Conservation (phyloP, 1,284 basidiomycete species). For the Ganoderma multipileum region DNA sequence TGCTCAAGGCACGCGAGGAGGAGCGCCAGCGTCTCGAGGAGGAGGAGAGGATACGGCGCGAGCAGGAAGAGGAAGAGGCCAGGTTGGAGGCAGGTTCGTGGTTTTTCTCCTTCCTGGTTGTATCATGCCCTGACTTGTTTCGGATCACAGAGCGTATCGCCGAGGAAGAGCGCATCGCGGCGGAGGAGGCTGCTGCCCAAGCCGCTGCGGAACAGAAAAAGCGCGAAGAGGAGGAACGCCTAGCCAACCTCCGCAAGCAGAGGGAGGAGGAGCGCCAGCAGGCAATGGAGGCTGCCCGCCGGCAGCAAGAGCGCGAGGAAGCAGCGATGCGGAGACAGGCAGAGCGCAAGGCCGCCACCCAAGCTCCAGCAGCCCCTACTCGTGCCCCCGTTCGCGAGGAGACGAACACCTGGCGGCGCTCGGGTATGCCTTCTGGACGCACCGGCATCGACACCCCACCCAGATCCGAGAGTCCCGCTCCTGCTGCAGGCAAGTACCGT, state of each 20-base stretch:
- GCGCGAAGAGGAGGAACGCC: slow-evolving; percentile 66
- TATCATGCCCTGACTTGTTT: neutral
- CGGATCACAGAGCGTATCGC: slow-evolving; percentile 53
- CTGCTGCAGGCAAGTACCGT: slow-evolving; percentile 46
- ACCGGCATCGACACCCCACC: slow-evolving; percentile 42
- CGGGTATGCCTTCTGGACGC: slow-evolving; percentile 37
- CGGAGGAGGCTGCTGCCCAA: slow-evolving; percentile 58
- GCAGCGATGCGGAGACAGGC: slow-evolving; percentile 70
- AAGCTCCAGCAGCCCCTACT: slow-evolving; percentile 27
- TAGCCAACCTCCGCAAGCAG: slow-evolving; percentile 57
- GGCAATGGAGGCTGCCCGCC: slow-evolving; percentile 61
- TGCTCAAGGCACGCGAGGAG: slow-evolving; percentile 66
- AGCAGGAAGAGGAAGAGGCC: slow-evolving; percentile 59
- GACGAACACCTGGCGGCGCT: slow-evolving; percentile 42
- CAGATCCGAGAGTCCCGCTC: slow-evolving; percentile 54
- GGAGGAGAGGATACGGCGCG: slow-evolving; percentile 54
- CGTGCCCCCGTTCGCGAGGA: slow-evolving; percentile 39
- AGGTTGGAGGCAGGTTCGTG: slow-evolving; percentile 56
- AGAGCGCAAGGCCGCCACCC: slow-evolving; percentile 43
- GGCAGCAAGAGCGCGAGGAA: slow-evolving; percentile 79
- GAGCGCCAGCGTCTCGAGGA: slow-evolving; percentile 55
- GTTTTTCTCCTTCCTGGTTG: slow-evolving; percentile 14
- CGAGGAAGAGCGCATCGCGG: slow-evolving; percentile 57
- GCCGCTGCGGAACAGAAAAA: slow-evolving; percentile 62
- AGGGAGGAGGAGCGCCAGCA: slow-evolving; percentile 75